Conservation (phyloP, 352 stramenopile species). For the Globisporangium cylindrosporum region DNA sequence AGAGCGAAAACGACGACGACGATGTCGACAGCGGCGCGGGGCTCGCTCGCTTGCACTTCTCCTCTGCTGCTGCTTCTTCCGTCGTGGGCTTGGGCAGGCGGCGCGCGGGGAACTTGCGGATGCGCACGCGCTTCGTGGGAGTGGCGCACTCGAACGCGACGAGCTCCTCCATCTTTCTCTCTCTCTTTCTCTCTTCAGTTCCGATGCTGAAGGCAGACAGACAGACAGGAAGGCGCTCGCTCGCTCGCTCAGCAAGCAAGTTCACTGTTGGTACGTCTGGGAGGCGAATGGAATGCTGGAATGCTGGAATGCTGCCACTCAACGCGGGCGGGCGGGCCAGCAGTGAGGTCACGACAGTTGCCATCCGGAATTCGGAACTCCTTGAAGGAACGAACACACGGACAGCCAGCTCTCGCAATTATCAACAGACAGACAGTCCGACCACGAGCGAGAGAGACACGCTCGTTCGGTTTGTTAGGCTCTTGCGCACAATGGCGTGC, state of each 20-base stretch:
- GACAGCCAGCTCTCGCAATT: neutral
- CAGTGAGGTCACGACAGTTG: neutral
- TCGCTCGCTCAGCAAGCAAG: too few relatives aligned
- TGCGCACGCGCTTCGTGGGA: slow-evolving; percentile 12
- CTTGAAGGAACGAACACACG: neutral
- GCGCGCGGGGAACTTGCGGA: slow-evolving; percentile 12
- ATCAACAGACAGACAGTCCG: neutral
- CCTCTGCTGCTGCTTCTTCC: neutral
- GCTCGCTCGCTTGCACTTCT: neutral
- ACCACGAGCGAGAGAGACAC: neutral
- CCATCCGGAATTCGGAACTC: neutral
- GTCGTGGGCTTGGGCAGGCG: neutral
- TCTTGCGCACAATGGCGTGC: neutral
- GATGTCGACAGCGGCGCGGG: neutral
- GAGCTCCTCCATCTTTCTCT: neutral
- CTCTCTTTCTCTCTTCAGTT: slow-evolving; percentile 1
- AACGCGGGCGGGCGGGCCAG: too few relatives aligned
- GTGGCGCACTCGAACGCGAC: neutral
- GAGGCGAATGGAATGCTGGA: neutral
- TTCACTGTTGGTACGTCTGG: neutral
- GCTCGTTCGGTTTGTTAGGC: neutral
- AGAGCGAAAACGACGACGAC: neutral
- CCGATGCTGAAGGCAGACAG: neutral
- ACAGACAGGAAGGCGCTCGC: neutral
- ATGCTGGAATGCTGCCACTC: neutral